Percentiles rank a stretch among this genome's conserved stretches.
Conservation (phyloP, 768 basidiomycete species). For the Boletus vinaceobasis region DNA sequence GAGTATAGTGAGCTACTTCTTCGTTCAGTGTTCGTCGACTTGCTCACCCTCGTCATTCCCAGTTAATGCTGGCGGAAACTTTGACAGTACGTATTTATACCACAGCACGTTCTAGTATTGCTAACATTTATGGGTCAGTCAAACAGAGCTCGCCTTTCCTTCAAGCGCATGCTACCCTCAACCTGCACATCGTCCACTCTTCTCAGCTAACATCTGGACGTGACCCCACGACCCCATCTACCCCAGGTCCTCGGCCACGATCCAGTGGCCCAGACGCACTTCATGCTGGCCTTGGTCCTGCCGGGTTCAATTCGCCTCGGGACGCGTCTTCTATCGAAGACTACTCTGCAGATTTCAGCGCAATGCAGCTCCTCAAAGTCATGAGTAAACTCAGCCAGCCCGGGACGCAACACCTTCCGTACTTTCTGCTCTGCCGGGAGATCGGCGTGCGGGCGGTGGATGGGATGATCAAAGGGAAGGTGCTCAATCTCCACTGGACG, state of each 20-base stretch:
- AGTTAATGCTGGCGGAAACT: conserved; percentile 74
- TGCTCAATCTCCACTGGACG: conserved; percentile 76
- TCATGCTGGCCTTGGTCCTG: conserved; percentile 56
- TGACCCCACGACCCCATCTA: conserved; percentile 31
- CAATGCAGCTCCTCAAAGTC: conserved; percentile 75
- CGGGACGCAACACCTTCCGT: conserved; percentile 62
- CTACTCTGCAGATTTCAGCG: conserved; percentile 66
- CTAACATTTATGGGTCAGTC: conserved; percentile 40
- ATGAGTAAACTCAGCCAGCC: conserved; percentile 74
- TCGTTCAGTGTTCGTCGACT: background rate
- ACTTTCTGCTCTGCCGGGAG: conserved; percentile 80
- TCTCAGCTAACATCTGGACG: conserved; percentile 51
- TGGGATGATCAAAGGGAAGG: conserved; percentile 76
- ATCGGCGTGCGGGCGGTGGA: conserved; percentile 82
- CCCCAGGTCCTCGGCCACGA: conserved; percentile 32
- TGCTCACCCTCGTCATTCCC: conserved; percentile 7
- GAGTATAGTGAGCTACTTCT: conserved; percentile 52
- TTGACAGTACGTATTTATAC: conserved; percentile 52
- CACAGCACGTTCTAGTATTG: background rate
- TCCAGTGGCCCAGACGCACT: conserved; percentile 46
- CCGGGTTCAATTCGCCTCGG: conserved; percentile 49
- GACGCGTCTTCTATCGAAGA: conserved; percentile 36
- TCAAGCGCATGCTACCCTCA: conserved; percentile 79
- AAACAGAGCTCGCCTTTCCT: conserved; percentile 80
- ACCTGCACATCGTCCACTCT: conserved; percentile 84